A percentile compares a stretch with the other conserved stretches of the same genome.
These are phyloP conservation scores for Magnaporthiopsis rhizophila DNA, from an alignment of 2,329 filamentous ascomycete species.

Conservation along the genomic window DNA sequence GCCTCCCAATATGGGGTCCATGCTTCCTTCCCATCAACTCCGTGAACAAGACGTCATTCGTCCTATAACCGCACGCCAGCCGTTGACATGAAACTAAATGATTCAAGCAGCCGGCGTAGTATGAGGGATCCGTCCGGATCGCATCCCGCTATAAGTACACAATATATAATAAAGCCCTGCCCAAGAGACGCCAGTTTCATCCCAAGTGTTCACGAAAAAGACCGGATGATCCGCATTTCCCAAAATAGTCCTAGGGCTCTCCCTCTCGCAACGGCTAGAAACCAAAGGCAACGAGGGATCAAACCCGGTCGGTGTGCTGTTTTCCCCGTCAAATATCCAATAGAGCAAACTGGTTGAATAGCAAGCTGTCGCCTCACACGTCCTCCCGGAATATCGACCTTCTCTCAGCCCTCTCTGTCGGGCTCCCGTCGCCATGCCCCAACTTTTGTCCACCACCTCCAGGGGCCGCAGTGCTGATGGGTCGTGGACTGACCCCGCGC, in stretches of 20 bases:
- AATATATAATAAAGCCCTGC: neutral
- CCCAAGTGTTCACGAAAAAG: neutral
- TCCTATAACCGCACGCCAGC: too few species aligned
- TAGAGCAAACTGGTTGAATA: neutral
- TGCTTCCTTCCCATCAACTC: too few species aligned
- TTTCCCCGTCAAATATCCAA: neutral
- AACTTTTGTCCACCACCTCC: slow-evolving; percentile 15
- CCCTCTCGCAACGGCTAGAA: neutral
- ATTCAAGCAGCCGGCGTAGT: neutral
- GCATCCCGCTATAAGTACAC: neutral
- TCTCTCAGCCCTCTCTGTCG: slow-evolving; percentile 60
- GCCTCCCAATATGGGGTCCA: too few species aligned
- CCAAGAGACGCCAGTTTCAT: neutral
- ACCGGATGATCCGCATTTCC: too few species aligned
- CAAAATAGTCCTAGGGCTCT: too few species aligned
- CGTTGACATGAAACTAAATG: too few species aligned
- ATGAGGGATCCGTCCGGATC: neutral
- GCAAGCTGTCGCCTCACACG: slow-evolving; percentile 34
- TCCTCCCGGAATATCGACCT: slow-evolving; percentile 64
- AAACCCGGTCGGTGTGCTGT: neutral
- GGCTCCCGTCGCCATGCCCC: slow-evolving; percentile 40
- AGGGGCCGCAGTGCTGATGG: slow-evolving; percentile 44
- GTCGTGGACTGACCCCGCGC: slow-evolving; percentile 68
- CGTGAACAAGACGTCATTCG: too few species aligned
- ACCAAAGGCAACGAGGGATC: neutral